phyloP scores from a whole-genome alignment of 495 filamentous ascomycete genomes.

The Trichoderma asperelloides region DNA sequence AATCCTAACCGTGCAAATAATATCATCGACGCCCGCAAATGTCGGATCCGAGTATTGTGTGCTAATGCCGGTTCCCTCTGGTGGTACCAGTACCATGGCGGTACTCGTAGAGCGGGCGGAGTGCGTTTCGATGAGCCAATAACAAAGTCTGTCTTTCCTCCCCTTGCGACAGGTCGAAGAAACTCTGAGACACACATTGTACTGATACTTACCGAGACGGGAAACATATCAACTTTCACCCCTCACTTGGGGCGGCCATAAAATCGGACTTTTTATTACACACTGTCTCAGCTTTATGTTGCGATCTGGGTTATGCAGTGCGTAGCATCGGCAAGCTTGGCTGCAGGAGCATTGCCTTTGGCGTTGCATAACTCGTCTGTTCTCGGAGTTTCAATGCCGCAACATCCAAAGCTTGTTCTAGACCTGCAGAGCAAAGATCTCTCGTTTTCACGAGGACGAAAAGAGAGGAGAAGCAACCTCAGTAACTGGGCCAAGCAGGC shows the following conservation, averaged over 20 bases:
- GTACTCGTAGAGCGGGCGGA: neutral
- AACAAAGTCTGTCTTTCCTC: neutral
- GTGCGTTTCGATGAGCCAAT: neutral
- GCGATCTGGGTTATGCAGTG: neutral
- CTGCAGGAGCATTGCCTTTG: neutral
- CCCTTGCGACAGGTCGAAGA: neutral
- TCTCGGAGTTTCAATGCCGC: neutral
- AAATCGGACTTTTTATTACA: neutral
- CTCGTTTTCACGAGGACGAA: neutral
- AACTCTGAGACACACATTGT: neutral
- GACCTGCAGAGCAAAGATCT: neutral
- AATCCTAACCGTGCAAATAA: too few relatives aligned
- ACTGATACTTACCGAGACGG: neutral
- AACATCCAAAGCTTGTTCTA: neutral
- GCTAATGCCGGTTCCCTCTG: too few relatives aligned
- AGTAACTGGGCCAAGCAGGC: neutral
- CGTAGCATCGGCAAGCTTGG: neutral
- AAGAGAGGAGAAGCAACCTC: neutral
- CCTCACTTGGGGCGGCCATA: neutral
- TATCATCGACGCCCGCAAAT: too few relatives aligned
- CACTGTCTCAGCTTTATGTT: neutral
- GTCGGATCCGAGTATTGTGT: too few relatives aligned
- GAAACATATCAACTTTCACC: neutral
- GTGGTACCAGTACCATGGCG: too few relatives aligned
- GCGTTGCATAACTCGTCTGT: neutral